phyloP scores from a whole-genome alignment of 1,284 basidiomycete genomes.

The Gomphus sp. region DNA sequence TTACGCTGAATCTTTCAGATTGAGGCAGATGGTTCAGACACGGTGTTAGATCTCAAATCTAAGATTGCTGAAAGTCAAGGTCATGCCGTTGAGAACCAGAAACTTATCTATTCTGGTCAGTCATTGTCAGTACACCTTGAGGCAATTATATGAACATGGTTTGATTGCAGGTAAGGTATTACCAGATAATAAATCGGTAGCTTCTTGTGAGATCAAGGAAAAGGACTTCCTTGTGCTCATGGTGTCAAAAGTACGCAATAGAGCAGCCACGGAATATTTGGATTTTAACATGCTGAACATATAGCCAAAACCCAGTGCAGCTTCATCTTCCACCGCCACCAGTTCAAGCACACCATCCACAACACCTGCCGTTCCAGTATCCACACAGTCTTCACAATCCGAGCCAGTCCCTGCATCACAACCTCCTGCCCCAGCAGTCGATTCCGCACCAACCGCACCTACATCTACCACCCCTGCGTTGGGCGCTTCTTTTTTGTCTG shows the following conservation, averaged over 20 bases:
- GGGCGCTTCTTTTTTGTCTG: slow-evolving; percentile 61
- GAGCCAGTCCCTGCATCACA: slow-evolving; percentile 22
- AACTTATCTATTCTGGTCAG: slow-evolving; percentile 91
- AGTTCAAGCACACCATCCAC: slow-evolving; percentile 26
- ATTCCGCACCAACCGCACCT: slow-evolving; percentile 25
- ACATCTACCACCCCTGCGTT: slow-evolving; percentile 30
- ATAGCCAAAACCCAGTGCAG: slow-evolving; percentile 8
- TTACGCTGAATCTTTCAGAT: slow-evolving; percentile 31
- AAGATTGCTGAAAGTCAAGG: slow-evolving; percentile 77
- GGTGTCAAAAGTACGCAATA: slow-evolving; percentile 79
- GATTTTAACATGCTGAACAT: background rate
- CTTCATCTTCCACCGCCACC: slow-evolving; percentile 18
- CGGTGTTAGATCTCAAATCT: slow-evolving; percentile 74
- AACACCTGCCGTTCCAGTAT: slow-evolving; percentile 20
- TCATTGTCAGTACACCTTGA: slow-evolving; percentile 2
- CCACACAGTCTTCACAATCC: slow-evolving; percentile 15
- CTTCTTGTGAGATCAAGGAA: slow-evolving; percentile 90
- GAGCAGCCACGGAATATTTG: background rate
- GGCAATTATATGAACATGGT: background rate
- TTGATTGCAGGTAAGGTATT: slow-evolving; percentile 77
- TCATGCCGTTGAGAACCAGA: slow-evolving; percentile 70
- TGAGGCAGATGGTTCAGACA: slow-evolving; percentile 72
- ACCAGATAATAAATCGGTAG: slow-evolving; percentile 81
- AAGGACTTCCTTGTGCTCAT: slow-evolving; percentile 99
- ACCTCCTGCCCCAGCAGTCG: slow-evolving; percentile 25